Evolutionary conservation across 202 grass and related monocot genomes (phyloP).

Genomic region (Carex arenaria): DNA sequence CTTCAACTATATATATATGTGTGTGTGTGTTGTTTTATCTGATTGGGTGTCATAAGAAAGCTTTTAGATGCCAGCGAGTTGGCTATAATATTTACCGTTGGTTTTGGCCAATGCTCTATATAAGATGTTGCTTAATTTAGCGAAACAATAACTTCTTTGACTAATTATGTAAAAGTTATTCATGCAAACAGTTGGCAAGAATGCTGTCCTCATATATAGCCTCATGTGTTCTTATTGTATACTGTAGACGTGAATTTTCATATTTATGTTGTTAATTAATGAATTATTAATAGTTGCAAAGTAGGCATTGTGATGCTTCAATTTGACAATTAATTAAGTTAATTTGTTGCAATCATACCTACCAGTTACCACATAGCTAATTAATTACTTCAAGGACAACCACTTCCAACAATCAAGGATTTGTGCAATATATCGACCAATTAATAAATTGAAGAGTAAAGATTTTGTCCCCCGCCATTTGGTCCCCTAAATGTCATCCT

Average conservation of each 20-base stretch:
- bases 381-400: background rate
- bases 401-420: background rate
- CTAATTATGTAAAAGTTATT: background rate
- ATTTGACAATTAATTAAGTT: too few species aligned
- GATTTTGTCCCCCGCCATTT: too few species aligned
- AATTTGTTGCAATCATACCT: background rate
- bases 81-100: background rate
- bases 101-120: background rate
- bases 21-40: background rate
- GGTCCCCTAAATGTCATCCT: too few species aligned
- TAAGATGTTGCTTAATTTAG: slow-evolving; percentile 21
- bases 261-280: too few species aligned
- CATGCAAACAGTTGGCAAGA: background rate
- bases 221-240: background rate
- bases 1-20: too few species aligned
- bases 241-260: background rate
- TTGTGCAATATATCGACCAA: background rate
- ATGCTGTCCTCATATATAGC: background rate
- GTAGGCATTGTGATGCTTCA: too few species aligned
- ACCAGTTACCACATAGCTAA: background rate
- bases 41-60: background rate
- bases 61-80: background rate
- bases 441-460: background rate
- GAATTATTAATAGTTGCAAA: too few species aligned
- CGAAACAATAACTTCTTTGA: background rate